phyloP scores from a whole-genome alignment of 192 early-diverging fungal genomes.

The Coemansia sp. region DNA sequence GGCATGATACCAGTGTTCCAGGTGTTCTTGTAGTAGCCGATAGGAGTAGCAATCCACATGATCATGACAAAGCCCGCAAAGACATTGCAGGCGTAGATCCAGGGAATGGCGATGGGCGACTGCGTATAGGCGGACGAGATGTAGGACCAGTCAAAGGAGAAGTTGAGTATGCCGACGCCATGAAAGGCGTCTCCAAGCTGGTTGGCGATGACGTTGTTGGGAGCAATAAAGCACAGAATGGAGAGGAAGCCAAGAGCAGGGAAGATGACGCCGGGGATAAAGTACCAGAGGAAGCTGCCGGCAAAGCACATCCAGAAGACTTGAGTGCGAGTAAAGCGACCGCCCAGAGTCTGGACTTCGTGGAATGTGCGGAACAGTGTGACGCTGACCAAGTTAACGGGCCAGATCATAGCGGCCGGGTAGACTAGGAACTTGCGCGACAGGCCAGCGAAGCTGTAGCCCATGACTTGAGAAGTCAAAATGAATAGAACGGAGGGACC shows the following conservation, averaged over 20 bases:
- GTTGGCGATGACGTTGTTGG: conserved; percentile 47
- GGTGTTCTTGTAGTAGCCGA: conserved; percentile 68
- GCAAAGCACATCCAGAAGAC: conserved; percentile 57
- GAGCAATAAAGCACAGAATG: conserved; percentile 61
- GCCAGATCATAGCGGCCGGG: conserved; percentile 89
- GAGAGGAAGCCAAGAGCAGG: conserved; percentile 68
- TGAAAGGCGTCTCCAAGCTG: conserved; percentile 54
- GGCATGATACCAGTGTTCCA: conserved; percentile 64
- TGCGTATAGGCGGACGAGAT: conserved; percentile 60
- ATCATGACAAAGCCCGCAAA: conserved; percentile 71
- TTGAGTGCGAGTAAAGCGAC: conserved; percentile 56
- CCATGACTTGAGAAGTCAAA: conserved; percentile 69
- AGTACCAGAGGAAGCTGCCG: conserved; percentile 58
- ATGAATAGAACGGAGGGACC: conserved; percentile 66
- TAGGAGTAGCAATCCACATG: conserved; percentile 75
- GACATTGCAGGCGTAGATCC: conserved; percentile 69
- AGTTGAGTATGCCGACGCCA: conserved; percentile 71
- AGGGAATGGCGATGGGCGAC: conserved; percentile 76
- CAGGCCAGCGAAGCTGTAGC: conserved; percentile 70
- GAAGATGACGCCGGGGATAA: conserved; percentile 69
- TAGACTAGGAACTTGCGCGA: conserved; percentile 81
- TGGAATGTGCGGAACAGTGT: conserved; percentile 81
- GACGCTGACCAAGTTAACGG: conserved; percentile 71
- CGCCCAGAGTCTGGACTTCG: conserved; percentile 57
- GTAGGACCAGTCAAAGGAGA: conserved; percentile 76